phyloP scores from a whole-genome alignment of 1,284 basidiomycete species.

The Fomitopsis palustris region DNA sequence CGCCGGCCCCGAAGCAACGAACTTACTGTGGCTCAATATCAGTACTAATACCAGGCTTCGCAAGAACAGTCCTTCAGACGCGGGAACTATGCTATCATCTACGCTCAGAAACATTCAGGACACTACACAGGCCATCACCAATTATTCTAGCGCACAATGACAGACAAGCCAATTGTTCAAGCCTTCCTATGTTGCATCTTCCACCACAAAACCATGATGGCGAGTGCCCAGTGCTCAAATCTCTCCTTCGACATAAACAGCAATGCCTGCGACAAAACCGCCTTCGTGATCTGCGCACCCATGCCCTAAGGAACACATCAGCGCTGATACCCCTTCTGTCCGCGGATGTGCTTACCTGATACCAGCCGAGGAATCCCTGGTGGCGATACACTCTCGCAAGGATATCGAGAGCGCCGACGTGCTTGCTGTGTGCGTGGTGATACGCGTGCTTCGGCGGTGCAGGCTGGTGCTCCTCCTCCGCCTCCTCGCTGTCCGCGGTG shows the following conservation, averaged over 20 bases:
- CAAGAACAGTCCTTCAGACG: too few species aligned
- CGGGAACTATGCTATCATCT: background rate
- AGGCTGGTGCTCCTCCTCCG: slow-evolving; percentile 35
- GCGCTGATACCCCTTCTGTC: background rate
- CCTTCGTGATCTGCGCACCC: slow-evolving; percentile 88
- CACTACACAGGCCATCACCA: background rate
- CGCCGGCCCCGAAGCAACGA: background rate
- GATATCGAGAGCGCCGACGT: slow-evolving; percentile 75
- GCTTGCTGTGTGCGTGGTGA: slow-evolving; percentile 39
- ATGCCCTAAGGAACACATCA: slow-evolving; percentile 59
- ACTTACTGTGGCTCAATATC: too few species aligned
- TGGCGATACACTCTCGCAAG: slow-evolving; percentile 71
- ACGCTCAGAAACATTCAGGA: background rate
- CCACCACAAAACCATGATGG: slow-evolving; percentile 52
- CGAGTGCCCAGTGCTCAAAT: slow-evolving; percentile 74
- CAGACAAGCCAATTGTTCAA: background rate
- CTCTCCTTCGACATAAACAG: slow-evolving; percentile 83
- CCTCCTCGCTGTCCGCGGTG: slow-evolving; percentile 51
- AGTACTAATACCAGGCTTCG: too few species aligned
- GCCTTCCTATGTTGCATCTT: slow-evolving; percentile 17
- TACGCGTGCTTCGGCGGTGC: slow-evolving; percentile 35
- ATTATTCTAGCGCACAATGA: background rate
- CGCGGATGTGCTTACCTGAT: slow-evolving; percentile 71
- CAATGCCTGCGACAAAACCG: slow-evolving; percentile 80
- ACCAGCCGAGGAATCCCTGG: slow-evolving; percentile 88